Evolutionary conservation across 371 early-diverging fungal species (phyloP).

Genomic region (Mortierella sp.): DNA sequence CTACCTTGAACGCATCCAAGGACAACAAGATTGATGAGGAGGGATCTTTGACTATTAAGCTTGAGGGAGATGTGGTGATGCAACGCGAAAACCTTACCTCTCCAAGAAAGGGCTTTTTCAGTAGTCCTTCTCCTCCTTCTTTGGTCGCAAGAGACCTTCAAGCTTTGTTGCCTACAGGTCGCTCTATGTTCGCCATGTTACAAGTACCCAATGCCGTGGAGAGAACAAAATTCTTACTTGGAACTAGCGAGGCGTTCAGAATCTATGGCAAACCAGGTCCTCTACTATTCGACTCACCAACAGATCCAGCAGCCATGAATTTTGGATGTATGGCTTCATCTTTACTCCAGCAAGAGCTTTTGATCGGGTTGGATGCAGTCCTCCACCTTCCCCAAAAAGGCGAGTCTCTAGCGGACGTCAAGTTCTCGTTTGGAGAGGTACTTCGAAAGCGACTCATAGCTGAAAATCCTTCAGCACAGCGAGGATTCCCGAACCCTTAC

Average conservation of each 20-base stretch:
- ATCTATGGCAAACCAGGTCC: conserved; percentile 55
- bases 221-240: conserved; percentile 50
- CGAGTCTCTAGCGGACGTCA: conserved; percentile 53
- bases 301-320: conserved; percentile 54
- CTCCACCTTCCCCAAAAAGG: conserved; percentile 48
- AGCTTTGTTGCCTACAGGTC: conserved; percentile 35
- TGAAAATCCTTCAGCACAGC: conserved; percentile 36
- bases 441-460: conserved; percentile 52
- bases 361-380: conserved; percentile 54
- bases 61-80: conserved; percentile 56
- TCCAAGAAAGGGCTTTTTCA: conserved; percentile 39
- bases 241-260: conserved; percentile 51
- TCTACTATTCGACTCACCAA: conserved; percentile 44
- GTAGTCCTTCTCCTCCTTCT: conserved; percentile 36
- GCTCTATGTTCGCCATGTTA: conserved; percentile 51
- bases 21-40: conserved; percentile 53
- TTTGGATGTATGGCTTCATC: conserved; percentile 57
- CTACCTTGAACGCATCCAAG: conserved; percentile 42
- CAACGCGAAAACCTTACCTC: conserved; percentile 47
- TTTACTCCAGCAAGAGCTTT: conserved; percentile 53
- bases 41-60: conserved; percentile 55
- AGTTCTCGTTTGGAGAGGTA: conserved; percentile 49
- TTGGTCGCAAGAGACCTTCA: conserved; percentile 33
- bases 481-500: conserved; percentile 18
- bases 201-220: conserved; percentile 45